Conservation (phyloP, 2,329 filamentous ascomycete species). For the Penicillium sp. region DNA sequence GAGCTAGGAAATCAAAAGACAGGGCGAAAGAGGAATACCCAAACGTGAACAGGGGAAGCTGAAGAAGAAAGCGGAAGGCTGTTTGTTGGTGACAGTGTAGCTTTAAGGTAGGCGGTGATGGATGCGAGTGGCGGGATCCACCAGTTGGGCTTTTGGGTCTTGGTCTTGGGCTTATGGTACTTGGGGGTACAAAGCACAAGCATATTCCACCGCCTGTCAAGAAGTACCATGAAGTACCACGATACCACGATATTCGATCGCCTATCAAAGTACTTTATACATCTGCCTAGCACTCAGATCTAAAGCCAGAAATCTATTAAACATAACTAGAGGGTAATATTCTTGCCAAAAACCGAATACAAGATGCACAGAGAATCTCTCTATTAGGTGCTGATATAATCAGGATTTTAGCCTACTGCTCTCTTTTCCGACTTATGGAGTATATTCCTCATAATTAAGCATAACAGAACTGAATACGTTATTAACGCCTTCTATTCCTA, state of each 20-base stretch:
- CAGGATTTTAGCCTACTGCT: too few relatives aligned
- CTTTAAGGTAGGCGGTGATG: slow-evolving; percentile 22
- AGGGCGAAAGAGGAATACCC: slow-evolving; percentile 12
- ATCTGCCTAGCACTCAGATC: background rate
- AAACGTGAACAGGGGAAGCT: slow-evolving; percentile 10
- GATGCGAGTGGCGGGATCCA: slow-evolving; percentile 16
- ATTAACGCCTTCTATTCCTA: too few relatives aligned
- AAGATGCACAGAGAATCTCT: slow-evolving; percentile 10
- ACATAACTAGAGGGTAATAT: slow-evolving; percentile 37
- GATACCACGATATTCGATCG: too few relatives aligned
- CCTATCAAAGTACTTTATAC: background rate
- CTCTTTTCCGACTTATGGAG: too few relatives aligned
- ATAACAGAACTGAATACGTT: too few relatives aligned
- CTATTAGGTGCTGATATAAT: too few relatives aligned
- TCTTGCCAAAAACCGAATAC: slow-evolving; percentile 30
- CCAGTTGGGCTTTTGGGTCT: background rate
- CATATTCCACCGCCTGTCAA: too few relatives aligned
- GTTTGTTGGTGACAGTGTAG: slow-evolving; percentile 18
- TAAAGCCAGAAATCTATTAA: slow-evolving; percentile 11
- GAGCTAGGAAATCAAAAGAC: slow-evolving; percentile 5
- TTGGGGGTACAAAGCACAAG: too few relatives aligned
- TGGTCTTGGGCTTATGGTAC: background rate
- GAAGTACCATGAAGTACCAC: too few relatives aligned
- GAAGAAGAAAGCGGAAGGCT: slow-evolving; percentile 15
- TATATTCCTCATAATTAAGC: too few relatives aligned